Evolutionary conservation across 768 basidiomycete species (phyloP), one percentile per base, ranked within the genome.

Genomic region (Xerocomellus dryophilus): DNA sequence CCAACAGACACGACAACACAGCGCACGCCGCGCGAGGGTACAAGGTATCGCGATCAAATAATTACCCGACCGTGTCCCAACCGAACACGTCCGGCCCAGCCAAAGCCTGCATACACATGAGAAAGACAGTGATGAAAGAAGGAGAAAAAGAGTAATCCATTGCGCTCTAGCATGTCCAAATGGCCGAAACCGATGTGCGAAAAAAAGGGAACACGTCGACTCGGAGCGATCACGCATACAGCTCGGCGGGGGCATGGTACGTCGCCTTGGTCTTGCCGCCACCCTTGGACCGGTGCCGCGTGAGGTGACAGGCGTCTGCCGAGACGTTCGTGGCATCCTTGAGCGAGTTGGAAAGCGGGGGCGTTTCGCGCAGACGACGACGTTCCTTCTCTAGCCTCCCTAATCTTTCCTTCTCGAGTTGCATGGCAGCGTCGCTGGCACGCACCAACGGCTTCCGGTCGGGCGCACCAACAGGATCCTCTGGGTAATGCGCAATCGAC

Each of bases 381-480:
- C 65, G 61, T 51, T 71, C 58, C 54, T 65, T 57, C 54, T 70
- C 62, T 55, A 67, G 34, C 57, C 73, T 63, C 66, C 75, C 66
- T 59, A 71, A 45, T 66, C 73, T 59, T 59, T 76, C 74, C 51
- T 73, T 78, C 62, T 82, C 81, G 23, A 81, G 62, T 15, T 76
- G 80, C 71, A 77, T 75, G 5, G 82, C 82, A 45, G 75, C 79
- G 36, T 74, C 75, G 52, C 81, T 83, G 10, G 82, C 82, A 47
- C 75, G 74, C 21, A 79, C 80, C 25, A 78, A 45, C 35, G 67
- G 67, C 43, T 65, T 65, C 32, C 65, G 54, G 21, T 66, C 64
- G 1, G 51, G 27, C 25, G 27, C 48, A 17, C 43, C 17, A 39
- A 42, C 7, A 2, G 35, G 36, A 4, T 66, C 63, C 1, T 66